phyloP scores from a whole-genome alignment of 176 grass and related monocot genomes.

The Saccharum officinarum region DNA sequence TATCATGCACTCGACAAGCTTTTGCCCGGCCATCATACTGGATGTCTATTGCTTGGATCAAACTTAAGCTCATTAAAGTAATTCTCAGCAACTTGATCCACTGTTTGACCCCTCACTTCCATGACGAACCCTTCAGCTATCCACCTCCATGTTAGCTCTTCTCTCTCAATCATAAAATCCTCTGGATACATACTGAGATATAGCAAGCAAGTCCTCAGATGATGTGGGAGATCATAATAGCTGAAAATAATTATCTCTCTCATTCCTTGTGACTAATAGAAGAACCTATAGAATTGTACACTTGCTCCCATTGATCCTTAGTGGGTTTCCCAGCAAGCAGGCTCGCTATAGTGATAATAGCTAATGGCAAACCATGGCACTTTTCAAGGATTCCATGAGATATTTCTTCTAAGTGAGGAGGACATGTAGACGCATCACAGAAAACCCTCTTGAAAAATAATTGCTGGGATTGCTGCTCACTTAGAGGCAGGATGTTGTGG shows the following conservation, averaged over 20 bases:
- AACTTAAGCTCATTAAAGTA: neutral
- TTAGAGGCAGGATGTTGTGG: neutral
- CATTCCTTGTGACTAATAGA: neutral
- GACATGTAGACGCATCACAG: neutral
- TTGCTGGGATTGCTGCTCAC: neutral
- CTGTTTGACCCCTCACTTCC: neutral
- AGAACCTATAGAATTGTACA: neutral
- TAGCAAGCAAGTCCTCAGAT: neutral
- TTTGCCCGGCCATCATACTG: neutral
- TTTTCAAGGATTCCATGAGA: neutral
- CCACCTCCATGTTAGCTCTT: neutral
- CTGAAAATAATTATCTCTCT: neutral
- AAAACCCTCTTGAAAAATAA: neutral
- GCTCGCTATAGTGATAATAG: neutral
- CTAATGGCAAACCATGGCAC: neutral
- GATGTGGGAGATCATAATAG: neutral
- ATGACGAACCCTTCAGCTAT: constrained; percentile 1
- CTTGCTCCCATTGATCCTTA: neutral
- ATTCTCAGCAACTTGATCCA: neutral
- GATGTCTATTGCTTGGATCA: neutral
- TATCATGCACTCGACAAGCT: neutral
- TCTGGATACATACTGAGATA: neutral
- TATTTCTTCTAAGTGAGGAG: neutral
- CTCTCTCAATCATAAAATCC: fast-evolving
- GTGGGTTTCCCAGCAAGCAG: neutral